Conservation (phyloP, 139 green algal species). For the Chlorokybus atmophyticus region DNA sequence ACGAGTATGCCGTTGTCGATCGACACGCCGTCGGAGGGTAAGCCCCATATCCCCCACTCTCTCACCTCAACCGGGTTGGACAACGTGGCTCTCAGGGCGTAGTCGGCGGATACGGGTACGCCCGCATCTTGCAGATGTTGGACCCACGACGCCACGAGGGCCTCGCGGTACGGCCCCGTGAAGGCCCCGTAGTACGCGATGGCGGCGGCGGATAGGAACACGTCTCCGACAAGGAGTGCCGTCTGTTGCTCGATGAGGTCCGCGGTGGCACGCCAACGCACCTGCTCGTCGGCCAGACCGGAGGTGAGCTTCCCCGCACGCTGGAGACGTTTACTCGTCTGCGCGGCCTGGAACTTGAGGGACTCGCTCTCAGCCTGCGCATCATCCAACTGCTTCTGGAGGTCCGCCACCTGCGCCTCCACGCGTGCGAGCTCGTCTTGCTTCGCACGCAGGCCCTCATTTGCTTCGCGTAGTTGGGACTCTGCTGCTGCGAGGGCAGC, state of each 20-base stretch:
- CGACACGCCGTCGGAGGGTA: slow-evolving; percentile 60
- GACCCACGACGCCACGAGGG: slow-evolving; percentile 50
- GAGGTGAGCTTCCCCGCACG: slow-evolving; percentile 62
- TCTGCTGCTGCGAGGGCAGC: slow-evolving; percentile 48
- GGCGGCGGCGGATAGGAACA: slow-evolving; percentile 53
- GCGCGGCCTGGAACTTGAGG: slow-evolving; percentile 52
- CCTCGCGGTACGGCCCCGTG: slow-evolving; percentile 53
- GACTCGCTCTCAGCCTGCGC: slow-evolving; percentile 52
- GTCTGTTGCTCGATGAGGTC: slow-evolving; percentile 38
- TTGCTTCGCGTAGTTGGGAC: slow-evolving; percentile 41
- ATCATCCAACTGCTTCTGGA: slow-evolving; percentile 41
- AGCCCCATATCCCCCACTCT: slow-evolving; percentile 62
- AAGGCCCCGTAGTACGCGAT: slow-evolving; percentile 74
- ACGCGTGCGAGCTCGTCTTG: slow-evolving; percentile 47
- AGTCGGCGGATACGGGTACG: slow-evolving; percentile 44
- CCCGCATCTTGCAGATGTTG: slow-evolving; percentile 27
- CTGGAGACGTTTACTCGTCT: slow-evolving; percentile 48
- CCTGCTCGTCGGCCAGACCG: slow-evolving; percentile 56
- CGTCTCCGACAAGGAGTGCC: slow-evolving; percentile 53
- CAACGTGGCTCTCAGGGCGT: slow-evolving; percentile 43
- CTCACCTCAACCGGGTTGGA: slow-evolving; percentile 52
- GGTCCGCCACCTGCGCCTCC: slow-evolving; percentile 37
- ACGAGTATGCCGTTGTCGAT: slow-evolving; percentile 72
- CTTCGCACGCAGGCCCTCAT: slow-evolving; percentile 57
- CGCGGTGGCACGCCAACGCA: slow-evolving; percentile 54